A percentile compares a stretch with the other conserved stretches of the same genome.
Conservation (phyloP, 2,329 filamentous ascomycete genomes). For the Thielaviopsis ethacetica region DNA sequence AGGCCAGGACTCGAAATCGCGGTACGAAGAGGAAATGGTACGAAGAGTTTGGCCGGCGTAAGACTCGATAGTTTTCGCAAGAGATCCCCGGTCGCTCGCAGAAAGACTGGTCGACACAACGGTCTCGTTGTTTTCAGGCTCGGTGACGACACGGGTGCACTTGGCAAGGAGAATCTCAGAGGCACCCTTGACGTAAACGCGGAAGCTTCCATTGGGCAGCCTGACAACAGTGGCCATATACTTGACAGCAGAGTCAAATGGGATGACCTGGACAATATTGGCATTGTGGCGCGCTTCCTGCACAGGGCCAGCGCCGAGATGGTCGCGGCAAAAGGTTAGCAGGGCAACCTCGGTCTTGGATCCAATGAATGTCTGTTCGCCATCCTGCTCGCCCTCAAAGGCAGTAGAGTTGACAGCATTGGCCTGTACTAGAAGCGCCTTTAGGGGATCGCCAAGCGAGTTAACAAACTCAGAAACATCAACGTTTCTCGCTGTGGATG, state of each 20-base stretch:
- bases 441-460: conserved; percentile 4
- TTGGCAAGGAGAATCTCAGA: conserved; percentile 35
- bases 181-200: conserved; percentile 36
- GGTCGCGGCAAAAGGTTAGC: conserved; percentile 31
- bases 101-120: conserved; percentile 38
- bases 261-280: conserved; percentile 32
- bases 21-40: conserved; percentile 61
- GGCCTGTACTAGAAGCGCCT: conserved; percentile 23
- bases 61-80: conserved; percentile 10
- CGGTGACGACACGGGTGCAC: conserved; percentile 23
- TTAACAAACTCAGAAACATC: conserved; percentile 8
- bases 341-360: conserved; percentile 42
- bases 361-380: conserved; percentile 30
- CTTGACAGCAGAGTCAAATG: conserved; percentile 38
- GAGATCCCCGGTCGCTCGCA: conserved; percentile 25
- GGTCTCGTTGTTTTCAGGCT: conserved; percentile 30
- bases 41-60: conserved; percentile 33
- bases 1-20: conserved; percentile 65
- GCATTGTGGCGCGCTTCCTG: conserved; percentile 29
- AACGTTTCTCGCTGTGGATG: neutral
- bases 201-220: conserved; percentile 23
- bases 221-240: conserved; percentile 40
- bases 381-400: conserved; percentile 33
- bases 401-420: conserved; percentile 41
- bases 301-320: conserved; percentile 32